Conservation (phyloP, 2,329 filamentous ascomycete species). For the Talaromyces albobiverticillius region DNA sequence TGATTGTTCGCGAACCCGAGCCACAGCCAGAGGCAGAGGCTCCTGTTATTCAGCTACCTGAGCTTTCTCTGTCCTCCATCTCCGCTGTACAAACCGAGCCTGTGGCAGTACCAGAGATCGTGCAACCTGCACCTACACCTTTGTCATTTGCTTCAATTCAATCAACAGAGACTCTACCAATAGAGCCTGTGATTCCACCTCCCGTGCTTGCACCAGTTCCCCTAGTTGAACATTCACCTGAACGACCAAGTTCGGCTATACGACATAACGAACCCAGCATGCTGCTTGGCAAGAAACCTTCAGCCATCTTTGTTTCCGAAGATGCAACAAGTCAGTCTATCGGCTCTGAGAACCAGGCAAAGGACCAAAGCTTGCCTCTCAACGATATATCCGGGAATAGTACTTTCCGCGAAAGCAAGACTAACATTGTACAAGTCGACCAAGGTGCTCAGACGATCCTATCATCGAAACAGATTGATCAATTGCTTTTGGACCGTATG, state of each 20-base stretch:
- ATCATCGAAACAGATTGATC: conserved; percentile 78
- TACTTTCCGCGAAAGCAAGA: conserved; percentile 25
- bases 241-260: conserved; percentile 20
- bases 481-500: conserved; percentile 61
- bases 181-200: conserved; percentile 32
- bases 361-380: conserved; percentile 50
- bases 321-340: conserved; percentile 61
- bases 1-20: conserved; percentile 4
- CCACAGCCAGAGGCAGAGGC: conserved; percentile 7
- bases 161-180: conserved; percentile 47
- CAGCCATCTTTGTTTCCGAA: conserved; percentile 57
- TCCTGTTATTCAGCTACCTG: conserved; percentile 18
- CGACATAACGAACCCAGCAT: conserved; percentile 9
- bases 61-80: conserved; percentile 28
- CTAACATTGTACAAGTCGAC: conserved; percentile 51
- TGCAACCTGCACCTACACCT: conserved; percentile 24
- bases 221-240: conserved; percentile 23
- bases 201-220: conserved; percentile 19
- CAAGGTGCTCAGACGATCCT: conserved; percentile 78
- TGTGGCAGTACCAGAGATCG: conserved; percentile 19
- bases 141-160: conserved; percentile 42
- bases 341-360: conserved; percentile 28
- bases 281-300: conserved; percentile 18
- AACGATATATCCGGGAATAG: conserved; percentile 63
- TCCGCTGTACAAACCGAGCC: conserved; percentile 34